These are phyloP conservation scores for Cladosporium velox DNA, from an alignment of 2,329 filamentous ascomycete species.

Conservation along the genomic window DNA sequence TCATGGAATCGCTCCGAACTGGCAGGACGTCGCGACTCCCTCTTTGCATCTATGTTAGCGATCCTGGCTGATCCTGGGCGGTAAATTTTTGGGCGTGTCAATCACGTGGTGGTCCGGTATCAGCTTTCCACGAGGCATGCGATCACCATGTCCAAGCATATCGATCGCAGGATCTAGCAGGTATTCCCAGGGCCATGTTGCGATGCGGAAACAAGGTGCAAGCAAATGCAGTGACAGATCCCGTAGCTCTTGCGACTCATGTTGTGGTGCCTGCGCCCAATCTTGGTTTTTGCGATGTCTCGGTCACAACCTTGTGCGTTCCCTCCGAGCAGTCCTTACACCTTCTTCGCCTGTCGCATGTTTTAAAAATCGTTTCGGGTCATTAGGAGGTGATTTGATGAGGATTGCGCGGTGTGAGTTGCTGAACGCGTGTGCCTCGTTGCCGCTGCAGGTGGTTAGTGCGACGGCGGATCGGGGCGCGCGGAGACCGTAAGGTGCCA, in stretches of 20 bases:
- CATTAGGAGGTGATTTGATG: not conserved
- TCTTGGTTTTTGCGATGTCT: not conserved
- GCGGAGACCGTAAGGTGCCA: not conserved
- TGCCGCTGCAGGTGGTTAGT: not conserved
- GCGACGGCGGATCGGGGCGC: not conserved
- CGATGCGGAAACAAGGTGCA: not conserved
- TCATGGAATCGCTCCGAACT: not conserved
- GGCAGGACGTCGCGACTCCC: not conserved
- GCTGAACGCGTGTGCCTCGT: constrained; percentile 1
- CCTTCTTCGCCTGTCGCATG: not conserved
- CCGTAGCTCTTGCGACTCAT: not conserved
- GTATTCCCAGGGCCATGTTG: not conserved
- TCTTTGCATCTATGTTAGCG: not conserved
- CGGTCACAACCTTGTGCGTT: not conserved
- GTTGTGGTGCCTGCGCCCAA: not conserved
- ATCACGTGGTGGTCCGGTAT: not conserved
- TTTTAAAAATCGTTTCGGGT: not conserved
- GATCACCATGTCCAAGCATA: not conserved
- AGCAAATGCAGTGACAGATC: not conserved
- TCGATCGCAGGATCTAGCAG: not conserved
- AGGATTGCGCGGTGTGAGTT: not conserved
- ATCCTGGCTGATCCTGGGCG: not conserved
- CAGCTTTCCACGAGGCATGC: not conserved
- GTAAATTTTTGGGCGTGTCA: not conserved
- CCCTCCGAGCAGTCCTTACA: not conserved